A percentile compares a stretch with the other conserved stretches of the same genome.
Evolutionary conservation across 192 early-diverging fungal species (phyloP).

Genomic region (Oehlia diaphana): DNA sequence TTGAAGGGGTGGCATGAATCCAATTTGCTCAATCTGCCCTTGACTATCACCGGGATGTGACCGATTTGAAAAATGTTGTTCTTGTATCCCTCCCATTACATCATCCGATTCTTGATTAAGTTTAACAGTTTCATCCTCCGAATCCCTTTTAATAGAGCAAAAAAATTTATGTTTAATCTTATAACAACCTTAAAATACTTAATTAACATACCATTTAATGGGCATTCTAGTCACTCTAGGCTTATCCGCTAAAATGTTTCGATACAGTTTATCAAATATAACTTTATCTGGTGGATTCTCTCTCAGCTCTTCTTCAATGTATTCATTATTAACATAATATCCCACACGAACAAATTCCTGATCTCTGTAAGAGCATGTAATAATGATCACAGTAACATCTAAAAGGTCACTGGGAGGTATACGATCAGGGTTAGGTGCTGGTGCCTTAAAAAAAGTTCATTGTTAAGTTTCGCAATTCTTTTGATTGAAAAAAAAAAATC

Average conservation of each 20-base stretch:
- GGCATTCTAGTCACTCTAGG: constrained; percentile 89
- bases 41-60: too few relatives aligned
- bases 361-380: constrained; percentile 86
- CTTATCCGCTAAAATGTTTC: constrained; percentile 90
- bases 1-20: too few relatives aligned
- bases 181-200: not conserved
- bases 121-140: not conserved
- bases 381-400: constrained; percentile 88
- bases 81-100: not conserved
- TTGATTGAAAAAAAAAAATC: not conserved
- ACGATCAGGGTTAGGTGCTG: constrained; percentile 68
- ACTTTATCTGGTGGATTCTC: constrained; percentile 75
- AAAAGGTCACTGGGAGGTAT: constrained; percentile 82
- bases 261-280: constrained; percentile 71
- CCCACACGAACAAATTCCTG: constrained; percentile 96
- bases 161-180: not conserved
- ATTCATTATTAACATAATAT: constrained; percentile 98
- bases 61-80: not conserved
- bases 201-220: constrained; percentile 61
- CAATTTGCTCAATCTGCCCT: too few relatives aligned
- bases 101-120: not conserved
- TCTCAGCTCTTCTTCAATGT: constrained; percentile 77
- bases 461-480: not conserved
- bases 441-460: constrained; percentile 45
- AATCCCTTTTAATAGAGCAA: not conserved